Evolutionary conservation across 768 basidiomycete species (phyloP), one percentile per base, ranked within the genome.

Genomic region (Pholiota conissans): DNA sequence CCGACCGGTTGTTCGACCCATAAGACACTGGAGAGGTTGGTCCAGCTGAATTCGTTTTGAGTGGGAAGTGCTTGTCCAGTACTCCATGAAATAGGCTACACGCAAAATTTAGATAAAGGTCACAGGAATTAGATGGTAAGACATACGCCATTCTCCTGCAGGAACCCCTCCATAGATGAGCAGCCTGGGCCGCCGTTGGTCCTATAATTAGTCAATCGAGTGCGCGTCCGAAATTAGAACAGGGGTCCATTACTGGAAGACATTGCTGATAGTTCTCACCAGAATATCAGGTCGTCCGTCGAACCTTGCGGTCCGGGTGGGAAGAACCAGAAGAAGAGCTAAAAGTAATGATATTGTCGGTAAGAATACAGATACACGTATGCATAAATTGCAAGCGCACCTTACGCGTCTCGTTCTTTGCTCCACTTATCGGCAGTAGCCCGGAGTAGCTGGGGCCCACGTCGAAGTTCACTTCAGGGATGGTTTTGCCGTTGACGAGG

Each of bases 261-360:
- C 29, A 39, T 53, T 27, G 28, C 20, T 49, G 18, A 40, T 39
- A 39, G 11, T 28, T 49, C 73, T 49, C 62, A 86, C 89, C 89
- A 91, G 70, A 90, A 88, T 29, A 91, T 86, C 42, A 91, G 64
- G 65, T 91, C 88, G 63, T 91, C 87, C 3, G 81, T 66, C 61
- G 84, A 87, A 18, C 89, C 90, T 62, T 84, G 73, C 0, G 87
- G 86, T 3, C 87, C 89, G 1, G 89, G 87, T 53, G 90, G 90
- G 75, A 90, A 91, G 72, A 90, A 87, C 89, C 90, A 91, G 73
- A 91, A 91, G 75, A 87, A 91, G 14, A 90, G 79, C 87, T 91
- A 53, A 0, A 39, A 13, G 42, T 14, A n/a, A 49, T 5, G 51
- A 32, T 32, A 13, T 32, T 13, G 6, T 55, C 26, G 26, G 49